Evolutionary conservation across 768 basidiomycete genomes (phyloP).

Genomic region (Suillus occidentalis): DNA sequence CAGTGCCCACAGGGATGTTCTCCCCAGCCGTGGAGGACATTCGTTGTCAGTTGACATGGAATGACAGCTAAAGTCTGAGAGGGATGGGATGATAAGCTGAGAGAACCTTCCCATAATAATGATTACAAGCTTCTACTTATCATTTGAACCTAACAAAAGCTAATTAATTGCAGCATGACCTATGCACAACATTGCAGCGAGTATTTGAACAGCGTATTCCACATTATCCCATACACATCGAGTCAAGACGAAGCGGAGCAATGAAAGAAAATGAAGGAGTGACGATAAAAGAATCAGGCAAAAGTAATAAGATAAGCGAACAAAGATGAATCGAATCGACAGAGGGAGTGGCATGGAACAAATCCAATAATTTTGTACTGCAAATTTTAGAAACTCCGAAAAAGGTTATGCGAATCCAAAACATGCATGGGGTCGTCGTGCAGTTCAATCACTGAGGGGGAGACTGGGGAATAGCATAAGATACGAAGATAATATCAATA

Average conservation of each 20-base stretch:
- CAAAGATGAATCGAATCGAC: conserved; percentile 9
- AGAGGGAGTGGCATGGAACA: conserved; percentile 20
- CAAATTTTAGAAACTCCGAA: conserved; percentile 23
- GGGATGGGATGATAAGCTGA: not conserved
- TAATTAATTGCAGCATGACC: not conserved
- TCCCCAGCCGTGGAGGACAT: conserved; percentile 6
- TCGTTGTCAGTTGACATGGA: conserved; percentile 5
- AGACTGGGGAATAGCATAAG: conserved; percentile 2
- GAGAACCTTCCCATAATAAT: not conserved
- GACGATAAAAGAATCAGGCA: conserved; percentile 27
- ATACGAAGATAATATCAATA: conserved; percentile 45
- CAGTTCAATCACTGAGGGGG: not conserved
- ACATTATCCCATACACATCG: conserved; percentile 38
- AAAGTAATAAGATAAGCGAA: conserved; percentile 27
- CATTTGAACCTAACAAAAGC: not conserved
- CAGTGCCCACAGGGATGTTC: conserved; percentile 42
- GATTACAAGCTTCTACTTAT: not conserved
- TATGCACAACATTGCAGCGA: not conserved
- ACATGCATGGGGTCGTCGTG: conserved; percentile 8
- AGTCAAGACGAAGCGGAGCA: conserved; percentile 19
- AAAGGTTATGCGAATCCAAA: conserved; percentile 13
- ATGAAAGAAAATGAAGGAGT: conserved; percentile 12
- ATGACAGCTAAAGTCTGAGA: not conserved
- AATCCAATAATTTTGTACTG: conserved; percentile 22
- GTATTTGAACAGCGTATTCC: conserved; percentile 32